phyloP scores from a whole-genome alignment of 176 grass and related monocot species.

The Aegilops speltoides region DNA sequence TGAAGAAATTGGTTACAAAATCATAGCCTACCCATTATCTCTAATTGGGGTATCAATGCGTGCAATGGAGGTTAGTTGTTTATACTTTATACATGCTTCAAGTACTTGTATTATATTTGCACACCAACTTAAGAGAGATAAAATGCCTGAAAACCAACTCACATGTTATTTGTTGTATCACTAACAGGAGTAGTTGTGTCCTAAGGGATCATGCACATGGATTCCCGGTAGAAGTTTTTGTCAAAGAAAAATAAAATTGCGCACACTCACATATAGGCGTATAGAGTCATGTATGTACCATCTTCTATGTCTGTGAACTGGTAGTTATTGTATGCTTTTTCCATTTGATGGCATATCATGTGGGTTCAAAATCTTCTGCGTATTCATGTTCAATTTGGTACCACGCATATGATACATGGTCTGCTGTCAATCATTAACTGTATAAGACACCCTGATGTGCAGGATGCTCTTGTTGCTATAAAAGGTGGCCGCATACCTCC shows the following conservation, averaged over 20 bases:
- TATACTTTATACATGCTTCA: not conserved
- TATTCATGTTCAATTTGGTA: not conserved
- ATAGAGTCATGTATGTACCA: not conserved
- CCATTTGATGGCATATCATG: not conserved
- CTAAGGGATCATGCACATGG: not conserved
- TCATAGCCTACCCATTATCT: conserved; percentile 84
- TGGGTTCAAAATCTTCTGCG: not conserved
- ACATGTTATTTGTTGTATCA: not conserved
- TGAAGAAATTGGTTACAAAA: conserved; percentile 85
- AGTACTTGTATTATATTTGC: not conserved
- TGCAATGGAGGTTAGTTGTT: conserved; percentile 92
- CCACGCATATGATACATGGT: not conserved
- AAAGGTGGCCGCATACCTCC: conserved; percentile 85
- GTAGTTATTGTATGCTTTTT: not conserved
- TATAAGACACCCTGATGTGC: conserved; percentile 19
- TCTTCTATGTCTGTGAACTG: not conserved
- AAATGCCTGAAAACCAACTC: not conserved
- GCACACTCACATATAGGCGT: not conserved
- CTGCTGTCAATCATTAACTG: not conserved
- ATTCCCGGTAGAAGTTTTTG: not conserved
- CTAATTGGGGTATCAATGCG: conserved; percentile 90
- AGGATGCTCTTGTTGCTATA: conserved; percentile 89
- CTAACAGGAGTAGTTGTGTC: not conserved
- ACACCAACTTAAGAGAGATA: not conserved
- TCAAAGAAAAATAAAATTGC: not conserved